Conservation (phyloP, 2,329 filamentous ascomycete genomes). For the Dactylellina cionopaga region DNA sequence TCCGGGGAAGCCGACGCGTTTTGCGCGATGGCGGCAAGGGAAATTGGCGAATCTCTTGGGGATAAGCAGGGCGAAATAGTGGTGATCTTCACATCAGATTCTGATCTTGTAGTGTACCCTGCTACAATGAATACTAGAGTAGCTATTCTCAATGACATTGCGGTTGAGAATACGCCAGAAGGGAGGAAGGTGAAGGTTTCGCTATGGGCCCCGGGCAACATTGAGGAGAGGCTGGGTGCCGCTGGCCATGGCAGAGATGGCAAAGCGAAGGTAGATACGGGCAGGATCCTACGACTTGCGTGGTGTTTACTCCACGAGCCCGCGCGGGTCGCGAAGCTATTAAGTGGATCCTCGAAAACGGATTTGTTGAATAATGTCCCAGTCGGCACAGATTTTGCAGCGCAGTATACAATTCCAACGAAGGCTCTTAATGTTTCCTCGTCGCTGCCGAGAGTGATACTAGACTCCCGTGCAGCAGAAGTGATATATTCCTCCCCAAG, state of each 20-base stretch:
- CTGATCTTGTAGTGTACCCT: conserved; percentile 38
- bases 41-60: too few relatives aligned
- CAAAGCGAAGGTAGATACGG: background rate
- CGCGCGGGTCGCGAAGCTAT: background rate
- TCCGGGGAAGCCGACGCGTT: conserved; percentile 44
- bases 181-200: conserved; percentile 13
- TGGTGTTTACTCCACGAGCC: conserved; percentile 19
- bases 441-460: background rate
- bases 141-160: conserved; percentile 1
- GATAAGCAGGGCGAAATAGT: background rate
- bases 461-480: conserved; percentile 32
- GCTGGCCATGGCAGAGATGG: background rate
- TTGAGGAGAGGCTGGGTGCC: conserved; percentile 15
- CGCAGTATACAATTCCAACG: conserved; percentile 25
- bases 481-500: conserved; percentile 21
- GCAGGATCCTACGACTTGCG: conserved; percentile 16
- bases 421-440: background rate
- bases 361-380: background rate
- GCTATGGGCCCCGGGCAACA: conserved; percentile 23
- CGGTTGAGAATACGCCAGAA: conserved; percentile 5
- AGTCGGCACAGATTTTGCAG: conserved; percentile 4
- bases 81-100: conserved; percentile 39
- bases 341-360: background rate
- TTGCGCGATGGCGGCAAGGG: conserved; percentile 16
- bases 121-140: background rate